These are phyloP conservation scores for Apiospora arundinis DNA, from an alignment of 2,329 filamentous ascomycete species.

Conservation along the genomic window DNA sequence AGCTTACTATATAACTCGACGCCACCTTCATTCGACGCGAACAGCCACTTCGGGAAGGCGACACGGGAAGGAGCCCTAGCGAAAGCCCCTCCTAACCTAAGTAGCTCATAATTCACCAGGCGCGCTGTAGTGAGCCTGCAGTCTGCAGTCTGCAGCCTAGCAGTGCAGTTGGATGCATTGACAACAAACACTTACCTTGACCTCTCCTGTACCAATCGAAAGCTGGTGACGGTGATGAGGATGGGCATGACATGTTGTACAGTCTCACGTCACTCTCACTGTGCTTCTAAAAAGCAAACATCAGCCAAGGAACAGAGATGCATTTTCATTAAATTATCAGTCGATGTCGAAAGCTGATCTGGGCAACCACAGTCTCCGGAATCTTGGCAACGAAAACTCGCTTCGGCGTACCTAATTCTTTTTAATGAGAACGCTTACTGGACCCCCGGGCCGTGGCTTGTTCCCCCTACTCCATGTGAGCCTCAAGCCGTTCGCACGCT, in stretches of 20 bases:
- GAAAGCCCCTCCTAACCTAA: neutral
- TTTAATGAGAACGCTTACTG: neutral
- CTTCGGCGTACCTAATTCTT: neutral
- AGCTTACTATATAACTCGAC: neutral
- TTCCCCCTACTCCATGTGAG: neutral
- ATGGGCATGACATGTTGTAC: neutral
- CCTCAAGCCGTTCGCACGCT: neutral
- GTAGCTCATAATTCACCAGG: neutral
- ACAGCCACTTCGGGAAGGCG: no score
- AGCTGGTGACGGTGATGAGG: neutral
- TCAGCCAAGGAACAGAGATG: neutral
- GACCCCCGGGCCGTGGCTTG: neutral
- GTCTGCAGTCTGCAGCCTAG: neutral
- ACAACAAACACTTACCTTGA: neutral
- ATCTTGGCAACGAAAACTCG: neutral
- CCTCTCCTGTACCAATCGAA: neutral
- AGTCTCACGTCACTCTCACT: neutral
- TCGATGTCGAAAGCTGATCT: neutral
- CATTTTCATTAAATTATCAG: neutral
- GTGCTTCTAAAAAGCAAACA: neutral
- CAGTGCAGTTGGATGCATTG: neutral
- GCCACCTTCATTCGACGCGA: no score
- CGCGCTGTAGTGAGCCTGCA: neutral
- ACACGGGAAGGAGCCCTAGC: no score
- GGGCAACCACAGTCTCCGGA: neutral